Percentiles rank a stretch among this genome's conserved stretches.
Conservation (phyloP, 495 filamentous ascomycete species). For the Cercophora scortea region DNA sequence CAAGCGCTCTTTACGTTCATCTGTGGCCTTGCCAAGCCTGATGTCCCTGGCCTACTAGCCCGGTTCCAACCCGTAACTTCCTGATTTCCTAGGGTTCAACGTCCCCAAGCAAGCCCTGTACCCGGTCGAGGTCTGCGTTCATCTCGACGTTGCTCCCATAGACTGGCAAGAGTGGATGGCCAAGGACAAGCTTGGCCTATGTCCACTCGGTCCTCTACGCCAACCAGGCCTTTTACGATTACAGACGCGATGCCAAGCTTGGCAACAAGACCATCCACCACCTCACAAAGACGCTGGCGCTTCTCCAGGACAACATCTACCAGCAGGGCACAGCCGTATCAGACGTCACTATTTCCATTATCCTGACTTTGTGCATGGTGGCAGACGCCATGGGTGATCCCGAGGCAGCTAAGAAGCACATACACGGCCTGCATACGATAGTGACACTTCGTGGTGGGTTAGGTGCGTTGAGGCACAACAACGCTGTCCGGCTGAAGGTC, state of each 20-base stretch:
- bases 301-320: constrained; percentile 7
- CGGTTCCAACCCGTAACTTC: background rate
- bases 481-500: constrained; percentile 11
- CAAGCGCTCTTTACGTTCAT: no score
- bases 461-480: constrained; percentile 1
- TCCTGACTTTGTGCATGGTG: constrained; percentile 22
- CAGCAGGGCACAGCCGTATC: background rate
- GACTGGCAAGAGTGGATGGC: constrained; percentile 11
- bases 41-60: no score
- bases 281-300: constrained; percentile 3
- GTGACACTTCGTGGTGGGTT: constrained; percentile 29
- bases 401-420: constrained; percentile 22
- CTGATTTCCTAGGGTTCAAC: constrained; percentile 1
- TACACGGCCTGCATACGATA: constrained; percentile 27
- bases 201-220: constrained; percentile 7
- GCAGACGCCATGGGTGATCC: constrained; percentile 20
- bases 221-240: constrained; percentile 9
- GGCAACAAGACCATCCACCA: constrained; percentile 1
- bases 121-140: constrained; percentile 8
- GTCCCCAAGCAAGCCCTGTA: constrained; percentile 5
- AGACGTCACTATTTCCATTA: constrained; percentile 25
- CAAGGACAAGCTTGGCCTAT: constrained; percentile 12
- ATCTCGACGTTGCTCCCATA: background rate
- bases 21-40: no score
- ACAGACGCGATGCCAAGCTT: background rate